Conservation (phyloP, 768 basidiomycete species). For the Filobasidium wieringae region DNA sequence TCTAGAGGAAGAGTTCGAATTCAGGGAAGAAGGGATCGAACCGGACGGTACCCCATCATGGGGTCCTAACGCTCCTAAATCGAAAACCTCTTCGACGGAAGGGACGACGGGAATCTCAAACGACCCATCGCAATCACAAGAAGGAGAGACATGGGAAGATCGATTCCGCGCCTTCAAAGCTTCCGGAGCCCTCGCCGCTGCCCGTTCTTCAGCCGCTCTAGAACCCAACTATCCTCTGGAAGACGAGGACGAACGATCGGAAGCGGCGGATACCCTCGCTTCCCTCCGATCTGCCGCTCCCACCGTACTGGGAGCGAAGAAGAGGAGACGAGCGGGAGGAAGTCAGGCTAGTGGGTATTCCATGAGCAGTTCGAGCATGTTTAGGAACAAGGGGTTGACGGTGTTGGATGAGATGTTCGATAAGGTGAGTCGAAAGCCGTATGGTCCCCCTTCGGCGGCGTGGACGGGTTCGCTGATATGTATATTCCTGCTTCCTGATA, state of each 20-base stretch:
- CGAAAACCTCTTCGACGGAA: conserved; percentile 22
- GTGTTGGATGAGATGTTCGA: conserved; percentile 89
- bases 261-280: conserved; percentile 59
- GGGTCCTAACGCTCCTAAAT: neutral
- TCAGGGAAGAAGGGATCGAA: conserved; percentile 18
- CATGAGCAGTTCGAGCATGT: conserved; percentile 96
- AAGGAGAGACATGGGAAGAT: conserved; percentile 58
- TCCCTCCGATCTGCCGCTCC: conserved; percentile 51
- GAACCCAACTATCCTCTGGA: conserved; percentile 38
- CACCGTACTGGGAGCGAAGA: conserved; percentile 66
- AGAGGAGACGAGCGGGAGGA: conserved; percentile 53
- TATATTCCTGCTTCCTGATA: neutral
- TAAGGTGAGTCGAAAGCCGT: conserved; percentile 54
- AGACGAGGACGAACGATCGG: conserved; percentile 44
- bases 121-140: too few relatives aligned
- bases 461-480: too few relatives aligned
- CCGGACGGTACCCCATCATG: neutral
- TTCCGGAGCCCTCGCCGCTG: conserved; percentile 10
- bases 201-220: neutral
- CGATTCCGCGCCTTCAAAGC: conserved; percentile 69
- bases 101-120: conserved; percentile 25
- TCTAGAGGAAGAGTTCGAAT: conserved; percentile 27
- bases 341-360: conserved; percentile 88
- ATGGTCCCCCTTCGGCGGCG: too few relatives aligned
- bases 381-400: conserved; percentile 74